These are phyloP conservation scores for Peribolospora baueri DNA, from an alignment of 768 basidiomycete species.

Conservation along the genomic window DNA sequence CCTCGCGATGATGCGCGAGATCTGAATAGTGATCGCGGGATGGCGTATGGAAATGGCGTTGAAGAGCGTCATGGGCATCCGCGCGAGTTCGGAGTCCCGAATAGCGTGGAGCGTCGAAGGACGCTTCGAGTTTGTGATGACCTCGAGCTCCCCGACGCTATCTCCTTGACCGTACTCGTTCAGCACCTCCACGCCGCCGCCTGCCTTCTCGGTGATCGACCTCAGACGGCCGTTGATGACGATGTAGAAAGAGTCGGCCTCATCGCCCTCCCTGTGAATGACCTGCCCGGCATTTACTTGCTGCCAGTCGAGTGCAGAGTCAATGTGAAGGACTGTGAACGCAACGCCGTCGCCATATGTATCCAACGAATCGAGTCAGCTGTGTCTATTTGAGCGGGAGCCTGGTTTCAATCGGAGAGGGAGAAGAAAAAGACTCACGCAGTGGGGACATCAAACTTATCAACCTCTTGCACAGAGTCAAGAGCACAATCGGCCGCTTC, in stretches of 20 bases:
- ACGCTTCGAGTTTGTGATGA: slow-evolving; percentile 70
- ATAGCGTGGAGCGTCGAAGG: slow-evolving; percentile 88
- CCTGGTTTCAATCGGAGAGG: too few relatives aligned
- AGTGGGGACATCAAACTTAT: slow-evolving; percentile 84
- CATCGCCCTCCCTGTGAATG: slow-evolving; percentile 71
- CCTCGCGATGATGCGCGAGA: slow-evolving; percentile 72
- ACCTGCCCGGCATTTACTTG: slow-evolving; percentile 90
- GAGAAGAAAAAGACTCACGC: slow-evolving; percentile 24
- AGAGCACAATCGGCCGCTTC: slow-evolving; percentile 75
- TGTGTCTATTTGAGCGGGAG: neutral
- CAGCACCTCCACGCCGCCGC: slow-evolving; percentile 51
- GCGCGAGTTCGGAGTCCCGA: slow-evolving; percentile 83
- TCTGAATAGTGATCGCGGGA: slow-evolving; percentile 14
- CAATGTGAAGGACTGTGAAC: slow-evolving; percentile 65
- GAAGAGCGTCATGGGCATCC: slow-evolving; percentile 92
- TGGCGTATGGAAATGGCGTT: slow-evolving; percentile 45
- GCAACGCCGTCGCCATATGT: neutral
- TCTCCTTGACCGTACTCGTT: slow-evolving; percentile 95
- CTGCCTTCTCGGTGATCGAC: slow-evolving; percentile 56
- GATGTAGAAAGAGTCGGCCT: slow-evolving; percentile 88
- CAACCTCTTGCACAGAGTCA: slow-evolving; percentile 86
- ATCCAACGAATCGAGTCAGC: neutral
- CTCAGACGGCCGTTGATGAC: slow-evolving; percentile 90
- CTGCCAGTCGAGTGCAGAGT: slow-evolving; percentile 93
- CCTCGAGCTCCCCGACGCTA: slow-evolving; percentile 88